These are phyloP conservation scores for Venturia nashicola DNA, from an alignment of 2,329 filamentous ascomycete genomes.

Conservation along the genomic window DNA sequence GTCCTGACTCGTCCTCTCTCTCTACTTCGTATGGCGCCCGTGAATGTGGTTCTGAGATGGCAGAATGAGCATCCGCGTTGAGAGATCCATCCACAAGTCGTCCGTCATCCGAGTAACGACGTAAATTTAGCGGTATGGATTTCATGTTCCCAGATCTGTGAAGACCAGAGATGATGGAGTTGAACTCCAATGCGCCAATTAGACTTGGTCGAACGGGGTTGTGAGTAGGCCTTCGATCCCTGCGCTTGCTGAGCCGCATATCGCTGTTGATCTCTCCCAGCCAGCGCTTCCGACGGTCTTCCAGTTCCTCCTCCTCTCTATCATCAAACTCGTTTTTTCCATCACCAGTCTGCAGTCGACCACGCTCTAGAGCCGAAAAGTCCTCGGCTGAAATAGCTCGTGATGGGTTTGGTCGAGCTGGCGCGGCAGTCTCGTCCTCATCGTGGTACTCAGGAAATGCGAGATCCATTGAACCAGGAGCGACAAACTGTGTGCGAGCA, in stretches of 20 bases:
- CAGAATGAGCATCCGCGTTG: slow-evolving; percentile 29
- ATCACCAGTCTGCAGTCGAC: slow-evolving; percentile 39
- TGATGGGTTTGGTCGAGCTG: slow-evolving; percentile 26
- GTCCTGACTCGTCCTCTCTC: not conserved
- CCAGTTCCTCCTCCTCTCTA: slow-evolving; percentile 43
- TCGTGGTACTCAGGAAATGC: slow-evolving; percentile 41
- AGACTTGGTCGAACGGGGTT: slow-evolving; percentile 86
- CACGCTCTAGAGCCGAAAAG: slow-evolving; percentile 47
- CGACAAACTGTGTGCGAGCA: slow-evolving; percentile 62
- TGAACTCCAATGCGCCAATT: slow-evolving; percentile 85
- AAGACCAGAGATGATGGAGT: slow-evolving; percentile 77
- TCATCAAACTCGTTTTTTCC: slow-evolving; percentile 43
- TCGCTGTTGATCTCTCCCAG: slow-evolving; percentile 78
- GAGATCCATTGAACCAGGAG: slow-evolving; percentile 45
- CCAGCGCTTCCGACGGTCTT: slow-evolving; percentile 51
- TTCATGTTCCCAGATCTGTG: slow-evolving; percentile 69
- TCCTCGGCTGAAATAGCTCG: slow-evolving; percentile 47
- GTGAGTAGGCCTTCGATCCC: slow-evolving; percentile 58
- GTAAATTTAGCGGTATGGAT: slow-evolving; percentile 53
- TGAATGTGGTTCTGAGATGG: slow-evolving; percentile 34
- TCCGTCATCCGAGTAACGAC: slow-evolving; percentile 57
- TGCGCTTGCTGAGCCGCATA: slow-evolving; percentile 72
- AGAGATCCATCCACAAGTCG: slow-evolving; percentile 16
- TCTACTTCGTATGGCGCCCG: slow-evolving; percentile 13
- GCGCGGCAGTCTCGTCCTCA: slow-evolving; percentile 40